These are phyloP conservation scores for Speleostelium caveatum DNA, from an alignment of 78 protist species.

Conservation along the genomic window DNA sequence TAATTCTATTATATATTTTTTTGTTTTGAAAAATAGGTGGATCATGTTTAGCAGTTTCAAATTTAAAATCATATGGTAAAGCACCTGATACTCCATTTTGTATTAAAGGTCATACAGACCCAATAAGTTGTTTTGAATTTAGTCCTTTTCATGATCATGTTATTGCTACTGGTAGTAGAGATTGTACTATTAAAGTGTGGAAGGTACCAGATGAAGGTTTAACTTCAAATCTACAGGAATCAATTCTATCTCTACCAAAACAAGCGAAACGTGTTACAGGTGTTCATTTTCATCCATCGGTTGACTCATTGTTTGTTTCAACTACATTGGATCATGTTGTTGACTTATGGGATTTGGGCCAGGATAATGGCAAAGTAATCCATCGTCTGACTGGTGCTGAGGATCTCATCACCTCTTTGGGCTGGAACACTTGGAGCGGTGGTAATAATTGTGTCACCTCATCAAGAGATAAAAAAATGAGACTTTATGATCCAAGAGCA, in stretches of 20 bases:
- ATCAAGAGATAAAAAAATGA: constrained; percentile 92
- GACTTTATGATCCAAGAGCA: constrained; percentile 90
- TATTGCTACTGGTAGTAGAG: constrained; percentile 95
- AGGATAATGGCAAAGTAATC: constrained; percentile 1
- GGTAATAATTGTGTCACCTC: constrained; percentile 88
- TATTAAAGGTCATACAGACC: constrained; percentile 92
- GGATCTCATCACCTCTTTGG: constrained; percentile 81
- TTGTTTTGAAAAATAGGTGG: constrained; percentile 31
- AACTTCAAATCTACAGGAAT: constrained; percentile 8
- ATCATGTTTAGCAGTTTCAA: constrained; percentile 61
- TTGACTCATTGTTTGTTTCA: constrained; percentile 89
- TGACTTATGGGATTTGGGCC: constrained; percentile 90
- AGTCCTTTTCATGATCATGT: constrained; percentile 94
- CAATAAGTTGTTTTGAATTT: constrained; percentile 92
- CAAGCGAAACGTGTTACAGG: constrained; percentile 88
- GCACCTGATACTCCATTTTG: constrained; percentile 67
- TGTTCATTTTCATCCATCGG: constrained; percentile 92
- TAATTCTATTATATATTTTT: background rate
- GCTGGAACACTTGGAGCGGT: constrained; percentile 91
- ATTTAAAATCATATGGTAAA: constrained; percentile 47
- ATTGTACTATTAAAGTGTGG: constrained; percentile 95
- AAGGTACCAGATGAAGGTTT: constrained; percentile 92
- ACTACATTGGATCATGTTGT: constrained; percentile 79
- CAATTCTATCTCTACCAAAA: constrained; percentile 81
- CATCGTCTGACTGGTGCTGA: constrained; percentile 48